Evolutionary conservation across 2,329 filamentous ascomycete genomes (phyloP).

Genomic region (Aspergillus jensenii): DNA sequence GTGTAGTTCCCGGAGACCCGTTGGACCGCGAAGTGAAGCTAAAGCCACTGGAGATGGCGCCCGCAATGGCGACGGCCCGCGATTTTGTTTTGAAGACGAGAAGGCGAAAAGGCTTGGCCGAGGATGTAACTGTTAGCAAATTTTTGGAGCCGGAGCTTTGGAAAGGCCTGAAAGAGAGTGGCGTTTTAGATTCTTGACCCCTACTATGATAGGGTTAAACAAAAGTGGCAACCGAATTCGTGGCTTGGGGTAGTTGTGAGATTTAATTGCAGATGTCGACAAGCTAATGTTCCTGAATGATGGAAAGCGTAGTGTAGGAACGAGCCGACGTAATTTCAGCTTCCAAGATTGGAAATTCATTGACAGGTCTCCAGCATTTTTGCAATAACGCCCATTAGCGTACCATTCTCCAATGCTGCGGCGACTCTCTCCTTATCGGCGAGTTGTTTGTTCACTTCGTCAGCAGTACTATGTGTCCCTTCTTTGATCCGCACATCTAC

Average conservation of each 20-base stretch:
- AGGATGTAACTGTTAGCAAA: slow-evolving; percentile 93
- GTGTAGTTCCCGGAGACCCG: slow-evolving; percentile 91
- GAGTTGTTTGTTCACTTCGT: slow-evolving; percentile 95
- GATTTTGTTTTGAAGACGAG: slow-evolving; percentile 98
- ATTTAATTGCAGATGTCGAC: slow-evolving; percentile 3
- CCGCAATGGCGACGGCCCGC: slow-evolving; percentile 82
- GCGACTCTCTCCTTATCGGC: slow-evolving; percentile 96
- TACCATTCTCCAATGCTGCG: slow-evolving; percentile 90
- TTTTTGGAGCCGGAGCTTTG: slow-evolving; percentile 96
- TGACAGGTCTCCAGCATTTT: slow-evolving; percentile 91
- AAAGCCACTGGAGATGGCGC: slow-evolving; percentile 81
- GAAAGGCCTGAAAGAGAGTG: slow-evolving; percentile 81
- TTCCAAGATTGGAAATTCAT: slow-evolving; percentile 34
- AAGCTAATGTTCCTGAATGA: background rate
- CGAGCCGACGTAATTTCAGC: background rate
- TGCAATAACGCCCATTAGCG: slow-evolving; percentile 79
- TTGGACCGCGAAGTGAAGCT: slow-evolving; percentile 83
- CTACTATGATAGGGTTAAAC: slow-evolving; percentile 5
- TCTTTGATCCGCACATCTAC: slow-evolving; percentile 93
- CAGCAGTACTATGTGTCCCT: slow-evolving; percentile 90
- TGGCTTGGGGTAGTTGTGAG: slow-evolving; percentile 22
- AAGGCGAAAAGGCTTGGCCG: slow-evolving; percentile 86
- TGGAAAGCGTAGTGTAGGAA: background rate
- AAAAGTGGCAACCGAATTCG: background rate
- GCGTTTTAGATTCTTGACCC: slow-evolving; percentile 67